Conservation (phyloP, 1,139 yeast genomes). For the Casaregolazyma suthepensis region DNA sequence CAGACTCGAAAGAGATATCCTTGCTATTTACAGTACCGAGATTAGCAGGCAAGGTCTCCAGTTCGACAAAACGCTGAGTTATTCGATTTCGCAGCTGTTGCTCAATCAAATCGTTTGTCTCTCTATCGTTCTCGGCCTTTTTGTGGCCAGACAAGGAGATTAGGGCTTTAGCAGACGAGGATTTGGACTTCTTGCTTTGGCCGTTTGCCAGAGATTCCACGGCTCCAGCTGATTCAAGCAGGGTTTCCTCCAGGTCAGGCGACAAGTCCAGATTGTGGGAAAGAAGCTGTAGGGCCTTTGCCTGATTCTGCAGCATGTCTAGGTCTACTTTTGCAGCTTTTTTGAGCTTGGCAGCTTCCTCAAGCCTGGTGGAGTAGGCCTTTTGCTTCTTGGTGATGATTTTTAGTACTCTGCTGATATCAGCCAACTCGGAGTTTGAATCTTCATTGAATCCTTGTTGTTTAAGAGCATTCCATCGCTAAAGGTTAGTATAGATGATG, state of each 20-base stretch:
- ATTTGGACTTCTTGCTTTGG: conserved; percentile 1
- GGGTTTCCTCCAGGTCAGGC: conserved; percentile 32
- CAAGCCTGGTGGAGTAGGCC: conserved; percentile 33
- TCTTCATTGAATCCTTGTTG: conserved; percentile 31
- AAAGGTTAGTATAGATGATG: neutral
- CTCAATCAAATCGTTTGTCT: conserved; percentile 31
- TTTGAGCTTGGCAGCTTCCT: conserved; percentile 12
- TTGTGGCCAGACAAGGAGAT: neutral
- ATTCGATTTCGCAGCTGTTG: conserved; percentile 39
- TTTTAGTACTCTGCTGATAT: conserved; percentile 30
- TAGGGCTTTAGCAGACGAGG: neutral
- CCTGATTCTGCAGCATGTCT: conserved; percentile 55
- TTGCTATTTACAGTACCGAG: conserved; percentile 55
- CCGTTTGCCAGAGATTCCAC: conserved; percentile 14
- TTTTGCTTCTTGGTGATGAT: conserved; percentile 34
- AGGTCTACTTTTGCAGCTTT: conserved; percentile 32
- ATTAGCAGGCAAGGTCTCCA: conserved; percentile 73
- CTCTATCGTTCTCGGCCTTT: conserved; percentile 12
- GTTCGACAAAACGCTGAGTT: conserved; percentile 62
- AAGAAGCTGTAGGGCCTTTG: conserved; percentile 68
- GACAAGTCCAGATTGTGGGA: conserved; percentile 79
- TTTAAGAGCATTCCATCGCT: conserved; percentile 38
- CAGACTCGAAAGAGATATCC: conserved; percentile 36
- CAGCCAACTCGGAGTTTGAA: conserved; percentile 33
- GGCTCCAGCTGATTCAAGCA: conserved; percentile 29